These are phyloP conservation scores for Histomonas meleagridis DNA, from an alignment of 208 protist genomes.

Conservation along the genomic window DNA sequence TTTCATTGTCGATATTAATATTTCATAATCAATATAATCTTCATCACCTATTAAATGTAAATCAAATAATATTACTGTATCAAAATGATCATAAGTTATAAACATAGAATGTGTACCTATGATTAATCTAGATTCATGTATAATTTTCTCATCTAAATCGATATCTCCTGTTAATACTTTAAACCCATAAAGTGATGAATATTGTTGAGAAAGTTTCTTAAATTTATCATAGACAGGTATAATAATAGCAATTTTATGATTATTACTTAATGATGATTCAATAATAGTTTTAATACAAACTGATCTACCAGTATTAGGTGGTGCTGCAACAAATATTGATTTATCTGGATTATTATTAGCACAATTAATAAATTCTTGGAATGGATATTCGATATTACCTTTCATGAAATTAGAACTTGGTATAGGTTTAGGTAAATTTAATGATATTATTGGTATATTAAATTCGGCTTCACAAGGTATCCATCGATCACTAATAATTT, in stretches of 20 bases:
- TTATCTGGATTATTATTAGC: not conserved
- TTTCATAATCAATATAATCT: not conserved
- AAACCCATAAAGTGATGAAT: not conserved
- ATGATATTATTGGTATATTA: not conserved
- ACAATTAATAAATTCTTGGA: not conserved
- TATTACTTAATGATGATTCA: not conserved
- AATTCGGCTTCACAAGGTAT: conserved; percentile 17
- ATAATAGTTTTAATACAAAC: not conserved
- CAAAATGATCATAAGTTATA: not conserved
- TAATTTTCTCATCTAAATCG: not conserved
- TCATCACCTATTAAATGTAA: not conserved
- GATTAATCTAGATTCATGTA: not conserved
- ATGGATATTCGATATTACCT: not conserved
- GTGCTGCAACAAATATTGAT: not conserved
- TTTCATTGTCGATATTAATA: not conserved
- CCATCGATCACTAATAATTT: conserved; percentile 64
- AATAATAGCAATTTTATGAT: not conserved
- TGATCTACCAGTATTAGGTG: not conserved
- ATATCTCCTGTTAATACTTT: not conserved
- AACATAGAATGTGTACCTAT: not conserved
- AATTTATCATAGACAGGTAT: conserved; percentile 15
- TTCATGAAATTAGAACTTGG: too few relatives aligned
- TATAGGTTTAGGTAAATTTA: not conserved
- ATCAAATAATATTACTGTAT: not conserved
- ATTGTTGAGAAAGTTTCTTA: too few relatives aligned